Conservation (phyloP, 2,329 filamentous ascomycete genomes). For the Exserohilum rostratum region DNA sequence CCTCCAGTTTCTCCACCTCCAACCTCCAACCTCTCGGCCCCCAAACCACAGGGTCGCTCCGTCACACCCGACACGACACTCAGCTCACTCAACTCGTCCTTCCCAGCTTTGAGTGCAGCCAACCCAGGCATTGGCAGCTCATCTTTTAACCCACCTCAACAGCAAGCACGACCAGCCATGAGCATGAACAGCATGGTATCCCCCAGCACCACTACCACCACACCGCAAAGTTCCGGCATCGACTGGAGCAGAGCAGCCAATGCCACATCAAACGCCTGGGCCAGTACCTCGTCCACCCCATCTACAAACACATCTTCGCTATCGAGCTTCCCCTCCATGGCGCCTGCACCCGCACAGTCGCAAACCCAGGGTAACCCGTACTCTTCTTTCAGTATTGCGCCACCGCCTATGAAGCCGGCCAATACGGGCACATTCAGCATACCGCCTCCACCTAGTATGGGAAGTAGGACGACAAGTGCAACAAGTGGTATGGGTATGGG, state of each 20-base stretch:
- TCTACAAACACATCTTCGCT: slow-evolving; percentile 20
- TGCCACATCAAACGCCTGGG: slow-evolving; percentile 33
- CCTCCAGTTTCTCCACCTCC: slow-evolving; percentile 46
- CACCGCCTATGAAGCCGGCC: slow-evolving; percentile 36
- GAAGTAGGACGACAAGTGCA: slow-evolving; percentile 22
- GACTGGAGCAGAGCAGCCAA: slow-evolving; percentile 41
- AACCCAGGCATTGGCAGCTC: slow-evolving; percentile 43
- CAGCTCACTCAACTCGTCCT: slow-evolving; percentile 46
- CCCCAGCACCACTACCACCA: slow-evolving; percentile 15
- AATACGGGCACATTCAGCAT: slow-evolving; percentile 32
- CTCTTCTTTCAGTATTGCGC: slow-evolving; percentile 47
- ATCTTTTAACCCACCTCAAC: slow-evolving; percentile 48
- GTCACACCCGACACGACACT: slow-evolving; percentile 60
- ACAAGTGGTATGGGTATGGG: slow-evolving; percentile 38
- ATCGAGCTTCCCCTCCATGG: slow-evolving; percentile 60
- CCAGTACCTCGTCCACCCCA: slow-evolving; percentile 19
- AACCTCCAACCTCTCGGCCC: slow-evolving; percentile 29
- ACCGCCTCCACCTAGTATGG: slow-evolving; percentile 30
- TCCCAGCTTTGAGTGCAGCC: slow-evolving; percentile 44
- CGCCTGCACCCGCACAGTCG: slow-evolving; percentile 48
- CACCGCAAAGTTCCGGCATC: slow-evolving; percentile 26
- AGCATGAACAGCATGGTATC: slow-evolving; percentile 43
- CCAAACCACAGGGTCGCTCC: slow-evolving; percentile 49
- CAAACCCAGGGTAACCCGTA: slow-evolving; percentile 37
- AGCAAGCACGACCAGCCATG: slow-evolving; percentile 42